phyloP scores from a whole-genome alignment of 108 stramenopile species.

The Stephanodiscus minutulus region DNA sequence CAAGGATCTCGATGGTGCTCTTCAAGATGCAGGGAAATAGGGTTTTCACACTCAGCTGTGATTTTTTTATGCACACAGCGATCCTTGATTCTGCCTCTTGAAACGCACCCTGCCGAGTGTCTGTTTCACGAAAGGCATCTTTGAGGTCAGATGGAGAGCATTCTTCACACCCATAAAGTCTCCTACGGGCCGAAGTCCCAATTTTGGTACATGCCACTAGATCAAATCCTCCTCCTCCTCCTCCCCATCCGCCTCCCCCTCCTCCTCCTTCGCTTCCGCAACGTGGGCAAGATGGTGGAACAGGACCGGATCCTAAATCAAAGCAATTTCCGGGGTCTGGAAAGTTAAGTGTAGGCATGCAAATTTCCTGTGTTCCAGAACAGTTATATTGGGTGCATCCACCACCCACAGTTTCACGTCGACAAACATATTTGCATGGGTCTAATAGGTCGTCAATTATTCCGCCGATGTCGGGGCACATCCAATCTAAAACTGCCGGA shows the following conservation, averaged over 20 bases:
- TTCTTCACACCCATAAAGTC: slow-evolving; percentile 23
- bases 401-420: slow-evolving; percentile 2
- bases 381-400: slow-evolving; percentile 24
- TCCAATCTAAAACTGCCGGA: neutral
- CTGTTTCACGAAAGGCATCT: slow-evolving; percentile 16
- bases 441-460: neutral
- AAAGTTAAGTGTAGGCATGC: slow-evolving; percentile 17
- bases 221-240: neutral
- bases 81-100: slow-evolving; percentile 25
- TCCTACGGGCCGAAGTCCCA: neutral
- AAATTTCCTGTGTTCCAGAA: slow-evolving; percentile 6
- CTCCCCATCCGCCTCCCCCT: neutral
- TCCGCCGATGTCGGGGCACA: neutral
- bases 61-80: neutral
- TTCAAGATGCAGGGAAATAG: slow-evolving; percentile 22
- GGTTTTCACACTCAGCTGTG: slow-evolving; percentile 9
- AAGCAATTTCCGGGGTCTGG: slow-evolving; percentile 29
- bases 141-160: slow-evolving; percentile 26
- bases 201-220: neutral
- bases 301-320: neutral
- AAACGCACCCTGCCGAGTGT: slow-evolving; percentile 14
- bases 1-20: slow-evolving; percentile 1
- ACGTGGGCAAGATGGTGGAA: slow-evolving; percentile 3
- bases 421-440: slow-evolving; percentile 32
- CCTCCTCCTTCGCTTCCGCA: slow-evolving; percentile 1